These are phyloP conservation scores for Fistulinella prunicolor DNA, from an alignment of 768 basidiomycete species.

Conservation along the genomic window DNA sequence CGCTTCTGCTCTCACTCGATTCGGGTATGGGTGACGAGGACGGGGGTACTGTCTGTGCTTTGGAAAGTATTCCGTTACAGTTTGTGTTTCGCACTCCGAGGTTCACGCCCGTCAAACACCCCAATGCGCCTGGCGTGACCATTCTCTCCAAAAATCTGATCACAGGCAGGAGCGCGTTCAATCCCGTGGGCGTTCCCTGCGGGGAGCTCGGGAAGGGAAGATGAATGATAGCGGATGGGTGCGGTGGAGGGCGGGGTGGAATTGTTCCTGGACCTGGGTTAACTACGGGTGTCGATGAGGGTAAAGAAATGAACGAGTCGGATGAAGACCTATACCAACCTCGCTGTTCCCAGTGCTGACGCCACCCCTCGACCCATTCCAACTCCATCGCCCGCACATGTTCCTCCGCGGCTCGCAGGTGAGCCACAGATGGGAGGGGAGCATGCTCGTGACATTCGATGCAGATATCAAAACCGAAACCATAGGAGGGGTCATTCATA, in stretches of 20 bases:
- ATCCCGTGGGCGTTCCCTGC: constrained; percentile 47
- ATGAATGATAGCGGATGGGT: constrained; percentile 69
- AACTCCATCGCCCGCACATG: constrained; percentile 64
- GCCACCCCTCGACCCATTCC: constrained; percentile 55
- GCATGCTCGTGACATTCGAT: constrained; percentile 85
- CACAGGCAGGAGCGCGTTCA: constrained; percentile 59
- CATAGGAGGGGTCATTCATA: constrained; percentile 45
- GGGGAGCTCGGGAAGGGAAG: constrained; percentile 74
- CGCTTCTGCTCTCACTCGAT: constrained; percentile 14
- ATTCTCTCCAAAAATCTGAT: constrained; percentile 67
- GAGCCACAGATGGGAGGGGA: constrained; percentile 63
- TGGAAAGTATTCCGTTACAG: constrained; percentile 4
- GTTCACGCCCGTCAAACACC: constrained; percentile 12
- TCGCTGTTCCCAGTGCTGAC: constrained; percentile 22
- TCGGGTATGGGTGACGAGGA: constrained; percentile 21
- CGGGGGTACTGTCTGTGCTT: constrained; percentile 11
- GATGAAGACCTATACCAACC: constrained; percentile 1
- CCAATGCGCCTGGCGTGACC: constrained; percentile 43
- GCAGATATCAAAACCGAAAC: constrained; percentile 78
- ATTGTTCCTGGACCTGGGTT: constrained; percentile 23
- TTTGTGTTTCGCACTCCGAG: neutral
- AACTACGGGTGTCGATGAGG: constrained; percentile 8
- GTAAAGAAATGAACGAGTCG: neutral
- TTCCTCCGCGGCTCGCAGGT: constrained; percentile 73
- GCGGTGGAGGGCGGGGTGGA: constrained; percentile 65